A percentile compares a stretch with the other conserved stretches of the same genome.
Evolutionary conservation across 2,329 filamentous ascomycete genomes (phyloP).

Genomic region (Epichloe gansuensis): DNA sequence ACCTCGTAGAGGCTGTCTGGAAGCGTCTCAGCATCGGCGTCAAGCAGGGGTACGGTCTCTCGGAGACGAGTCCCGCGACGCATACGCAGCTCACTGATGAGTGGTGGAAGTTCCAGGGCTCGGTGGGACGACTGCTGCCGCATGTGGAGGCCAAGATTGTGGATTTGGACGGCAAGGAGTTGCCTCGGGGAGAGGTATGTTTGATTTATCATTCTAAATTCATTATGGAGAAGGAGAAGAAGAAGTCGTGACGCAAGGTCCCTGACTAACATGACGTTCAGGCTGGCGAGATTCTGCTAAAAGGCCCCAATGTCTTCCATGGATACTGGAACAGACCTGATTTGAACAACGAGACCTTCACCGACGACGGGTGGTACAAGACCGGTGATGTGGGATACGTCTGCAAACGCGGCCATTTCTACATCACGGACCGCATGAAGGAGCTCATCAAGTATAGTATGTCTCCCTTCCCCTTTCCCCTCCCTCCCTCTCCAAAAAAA

Average conservation of each 20-base stretch:
- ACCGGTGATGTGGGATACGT: conserved; percentile 79
- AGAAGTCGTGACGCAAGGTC: too few species aligned
- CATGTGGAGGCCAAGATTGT: conserved; percentile 78
- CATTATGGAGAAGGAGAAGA: neutral
- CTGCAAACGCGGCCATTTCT: conserved; percentile 69
- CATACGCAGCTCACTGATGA: conserved; percentile 62
- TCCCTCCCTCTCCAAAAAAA: too few species aligned
- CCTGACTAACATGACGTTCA: neutral
- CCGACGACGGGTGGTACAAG: conserved; percentile 73
- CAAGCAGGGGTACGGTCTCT: conserved; percentile 88
- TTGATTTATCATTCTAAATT: neutral
- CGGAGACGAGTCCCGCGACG: conserved; percentile 72
- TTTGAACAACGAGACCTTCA: conserved; percentile 59
- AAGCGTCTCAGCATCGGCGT: conserved; percentile 62
- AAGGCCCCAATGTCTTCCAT: conserved; percentile 68
- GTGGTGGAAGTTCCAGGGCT: conserved; percentile 66
- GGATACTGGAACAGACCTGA: conserved; percentile 67
- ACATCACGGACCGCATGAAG: conserved; percentile 79
- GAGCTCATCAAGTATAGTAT: conserved; percentile 45
- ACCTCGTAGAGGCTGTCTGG: conserved; percentile 68
- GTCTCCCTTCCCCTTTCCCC: conserved; percentile 9
- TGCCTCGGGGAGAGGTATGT: conserved; percentile 38
- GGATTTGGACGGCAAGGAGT: conserved; percentile 42
- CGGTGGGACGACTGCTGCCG: conserved; percentile 64
- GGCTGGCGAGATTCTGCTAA: conserved; percentile 57